phyloP scores from a whole-genome alignment of 75 land plant genomes.

The Selaginella tamariscina region DNA sequence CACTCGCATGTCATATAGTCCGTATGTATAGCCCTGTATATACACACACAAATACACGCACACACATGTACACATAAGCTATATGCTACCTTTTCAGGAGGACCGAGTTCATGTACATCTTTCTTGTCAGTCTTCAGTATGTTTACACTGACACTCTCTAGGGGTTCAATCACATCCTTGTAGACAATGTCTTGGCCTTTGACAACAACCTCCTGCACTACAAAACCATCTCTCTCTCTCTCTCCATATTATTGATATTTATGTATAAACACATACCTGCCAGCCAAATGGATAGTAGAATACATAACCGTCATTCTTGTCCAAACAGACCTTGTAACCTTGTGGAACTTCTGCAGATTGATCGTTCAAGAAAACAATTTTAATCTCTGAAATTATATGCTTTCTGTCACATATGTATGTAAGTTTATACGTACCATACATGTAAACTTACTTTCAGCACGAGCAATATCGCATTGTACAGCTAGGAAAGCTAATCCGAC shows the following conservation, averaged over 20 bases:
- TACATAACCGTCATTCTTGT: constrained; percentile 69
- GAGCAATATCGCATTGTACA: constrained; percentile 5
- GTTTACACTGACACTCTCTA: constrained; percentile 89
- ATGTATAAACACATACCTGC: constrained; percentile 44
- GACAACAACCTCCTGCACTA: constrained; percentile 62
- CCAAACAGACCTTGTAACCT: constrained; percentile 58
- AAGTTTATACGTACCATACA: not conserved
- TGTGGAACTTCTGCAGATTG: constrained; percentile 57
- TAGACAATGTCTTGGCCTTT: constrained; percentile 89
- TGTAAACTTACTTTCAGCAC: constrained; percentile 18
- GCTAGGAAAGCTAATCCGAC: constrained; percentile 11
- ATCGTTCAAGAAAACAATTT: not conserved
- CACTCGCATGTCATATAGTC: no score
- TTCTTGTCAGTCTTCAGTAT: constrained; percentile 55
- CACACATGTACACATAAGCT: no score
- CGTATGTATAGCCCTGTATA: no score
- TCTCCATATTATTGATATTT: not conserved
- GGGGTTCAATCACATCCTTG: constrained; percentile 96
- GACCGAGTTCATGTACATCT: constrained; percentile 62
- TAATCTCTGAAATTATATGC: no score
- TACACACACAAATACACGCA: no score
- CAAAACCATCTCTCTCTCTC: not conserved
- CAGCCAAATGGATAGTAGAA: constrained; percentile 96
- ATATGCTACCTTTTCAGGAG: constrained; percentile 76
- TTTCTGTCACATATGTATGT: not conserved